Evolutionary conservation across 495 filamentous ascomycete species (phyloP), one percentile per base, ranked within the genome.

Genomic region (Neurospora africana): DNA sequence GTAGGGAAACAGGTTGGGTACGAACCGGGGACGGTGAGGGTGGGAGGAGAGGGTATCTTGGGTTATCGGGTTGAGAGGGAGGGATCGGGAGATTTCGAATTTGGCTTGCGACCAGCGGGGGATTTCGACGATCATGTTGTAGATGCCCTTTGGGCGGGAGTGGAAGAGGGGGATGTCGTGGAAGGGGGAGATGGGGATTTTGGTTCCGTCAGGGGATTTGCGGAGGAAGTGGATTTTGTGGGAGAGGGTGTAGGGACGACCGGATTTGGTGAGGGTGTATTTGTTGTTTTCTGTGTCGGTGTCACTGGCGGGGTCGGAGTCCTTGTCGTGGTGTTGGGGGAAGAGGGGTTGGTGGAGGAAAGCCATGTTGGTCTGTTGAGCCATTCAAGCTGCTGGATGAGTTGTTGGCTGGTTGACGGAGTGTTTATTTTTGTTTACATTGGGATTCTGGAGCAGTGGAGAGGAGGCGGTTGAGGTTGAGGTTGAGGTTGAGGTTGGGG

Each of bases 111-210:
- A 73, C 76, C 76, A 79, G 65, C 79, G 61, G 23, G 79, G 79
- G 21, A 80, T 72, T 65, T 80, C 78, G 21, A 80, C 76, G 11
- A 79, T 71, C 74, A 79, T 78, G 75, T 79, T 78, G 21, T 78
- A 68, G 6, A 79, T 69, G 13, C 68, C 61, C 11, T 70, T 68
- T 1, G 2, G 3, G 7, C 19, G 8, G 36, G 43, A 9, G 17
- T 68, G 27, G 39, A 19, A 30, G 37, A 70, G 69, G 21, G 69
- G 39, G 27, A 70, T 41, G 71, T 67, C 72, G 47, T 73, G 69
- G 33, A 70, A 58, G 35, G 70, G 27, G 69, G 71, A 72, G 41
- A 73, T 68, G 41, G 53, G 53, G 53, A 61, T 58, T 17, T 5
- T 0, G 1, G 15, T 17, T 17, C 39, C 13, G 13, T 40, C 39